Evolutionary conservation across 208 protist genomes (phyloP), one percentile per base, ranked within the genome.

Genomic region (Herpetomonas tarakana): DNA sequence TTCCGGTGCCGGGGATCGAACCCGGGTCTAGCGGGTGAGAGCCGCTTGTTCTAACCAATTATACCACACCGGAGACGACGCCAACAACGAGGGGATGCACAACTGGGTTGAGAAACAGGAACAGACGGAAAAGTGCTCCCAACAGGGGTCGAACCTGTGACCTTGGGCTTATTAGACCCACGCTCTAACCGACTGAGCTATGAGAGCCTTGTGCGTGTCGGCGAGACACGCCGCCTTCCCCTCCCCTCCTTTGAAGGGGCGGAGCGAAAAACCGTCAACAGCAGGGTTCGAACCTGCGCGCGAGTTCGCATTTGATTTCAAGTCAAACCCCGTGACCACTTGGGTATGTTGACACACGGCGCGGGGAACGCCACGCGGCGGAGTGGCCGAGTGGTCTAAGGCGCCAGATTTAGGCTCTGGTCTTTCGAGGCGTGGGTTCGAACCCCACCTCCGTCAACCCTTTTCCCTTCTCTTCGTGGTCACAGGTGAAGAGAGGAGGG

Each of bases 1-100:
- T 94, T 94, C 87, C 87, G 83, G 65, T 89, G 81, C 87, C 87
- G 87, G 87, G 87, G 84, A 94, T 94, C 84, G 87, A 94, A 94
- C 87, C 87, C 87, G 87, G 87, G 87, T 93, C 87, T 91, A 87
- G 83, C 79, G 83, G 83, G 87, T 93, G 87, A 93, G 83, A 93
- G 87, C 83, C 87, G 79, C 83, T 87, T 93, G 83, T 93, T 86
- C 87, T 93, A 93, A n/a, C n/a, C n/a, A n/a, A n/a, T n/a, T n/a
- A n/a, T n/a, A n/a, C n/a, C n/a, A n/a, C n/a, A n/a, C n/a, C n/a
- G n/a, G n/a, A n/a, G n/a, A n/a, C n/a, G n/a, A n/a, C n/a, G n/a
- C n/a, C n/a, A n/a, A n/a, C n/a, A n/a, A n/a, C n/a, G n/a, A n/a
- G n/a, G n/a, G n/a, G n/a, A n/a, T n/a, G n/a, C n/a, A n/a, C n/a